A percentile compares a stretch with the other conserved stretches of the same genome.
Conservation (phyloP, 768 basidiomycete genomes). For the Pholiota microspora region DNA sequence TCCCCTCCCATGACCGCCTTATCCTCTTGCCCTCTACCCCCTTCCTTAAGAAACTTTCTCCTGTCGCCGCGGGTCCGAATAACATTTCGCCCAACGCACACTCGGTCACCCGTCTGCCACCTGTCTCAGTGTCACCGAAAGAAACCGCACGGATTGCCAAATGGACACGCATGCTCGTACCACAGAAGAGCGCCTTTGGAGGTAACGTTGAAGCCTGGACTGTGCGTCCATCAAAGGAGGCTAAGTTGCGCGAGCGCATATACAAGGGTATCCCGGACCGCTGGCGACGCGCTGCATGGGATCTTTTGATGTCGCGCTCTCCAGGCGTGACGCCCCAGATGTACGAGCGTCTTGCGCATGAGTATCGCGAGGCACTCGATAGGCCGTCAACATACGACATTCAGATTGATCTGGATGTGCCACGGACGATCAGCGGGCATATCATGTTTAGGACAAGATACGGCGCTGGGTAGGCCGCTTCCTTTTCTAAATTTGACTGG, state of each 20-base stretch:
- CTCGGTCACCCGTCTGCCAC: constrained; percentile 39
- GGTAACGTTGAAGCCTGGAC: constrained; percentile 76
- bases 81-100: constrained; percentile 44
- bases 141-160: constrained; percentile 82
- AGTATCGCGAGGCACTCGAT: constrained; percentile 67
- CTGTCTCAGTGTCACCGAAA: constrained; percentile 47
- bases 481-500: constrained; percentile 1
- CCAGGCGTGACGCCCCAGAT: constrained; percentile 45
- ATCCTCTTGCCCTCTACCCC: constrained; percentile 66
- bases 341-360: constrained; percentile 38
- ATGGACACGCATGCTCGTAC: constrained; percentile 90
- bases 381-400: constrained; percentile 88
- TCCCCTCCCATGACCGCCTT: constrained; percentile 81
- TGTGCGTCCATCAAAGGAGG: constrained; percentile 61
- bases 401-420: constrained; percentile 97
- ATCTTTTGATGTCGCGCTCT: constrained; percentile 63
- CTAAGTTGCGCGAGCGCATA: constrained; percentile 69
- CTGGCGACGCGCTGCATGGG: constrained; percentile 94
- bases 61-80: constrained; percentile 42
- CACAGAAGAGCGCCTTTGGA: constrained; percentile 66
- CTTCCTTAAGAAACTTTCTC: constrained; percentile 55
- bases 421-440: constrained; percentile 93
- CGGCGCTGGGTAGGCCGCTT: constrained; percentile 77
- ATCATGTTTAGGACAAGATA: constrained; percentile 94
- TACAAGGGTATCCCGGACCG: constrained; percentile 98